Percentiles rank a stretch among this genome's conserved stretches.
Conservation (phyloP, 371 early-diverging fungal species). For the Mortierella sp. region DNA sequence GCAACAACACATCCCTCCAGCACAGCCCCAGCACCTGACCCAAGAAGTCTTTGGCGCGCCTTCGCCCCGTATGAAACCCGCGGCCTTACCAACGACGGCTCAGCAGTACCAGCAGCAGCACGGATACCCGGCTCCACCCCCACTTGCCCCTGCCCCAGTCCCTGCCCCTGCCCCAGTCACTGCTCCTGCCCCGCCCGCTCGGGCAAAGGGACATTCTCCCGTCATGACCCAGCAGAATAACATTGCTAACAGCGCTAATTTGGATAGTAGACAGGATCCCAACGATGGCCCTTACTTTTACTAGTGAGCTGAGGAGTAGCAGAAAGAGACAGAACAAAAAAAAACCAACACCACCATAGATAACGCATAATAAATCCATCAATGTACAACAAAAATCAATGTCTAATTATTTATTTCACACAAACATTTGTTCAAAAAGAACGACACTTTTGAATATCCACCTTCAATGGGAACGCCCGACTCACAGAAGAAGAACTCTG, state of each 20-base stretch:
- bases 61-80: constrained; percentile 41
- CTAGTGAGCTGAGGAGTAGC: not conserved
- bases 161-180: too few species aligned
- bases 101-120: constrained; percentile 2
- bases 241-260: not conserved
- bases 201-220: not conserved
- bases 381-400: constrained; percentile 4
- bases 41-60: constrained; percentile 50
- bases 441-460: constrained; percentile 17
- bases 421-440: constrained; percentile 2
- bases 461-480: constrained; percentile 12
- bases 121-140: not conserved
- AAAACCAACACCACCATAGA: not conserved
- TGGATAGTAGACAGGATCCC: not conserved
- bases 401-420: not conserved
- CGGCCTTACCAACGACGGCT: not conserved
- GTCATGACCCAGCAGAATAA: too few species aligned
- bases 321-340: not conserved
- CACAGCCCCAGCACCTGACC: constrained; percentile 26
- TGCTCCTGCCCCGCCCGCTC: not conserved
- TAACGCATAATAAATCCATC: not conserved
- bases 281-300: not conserved
- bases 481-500: too few species aligned
- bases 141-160: not conserved
- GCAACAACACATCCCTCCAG: constrained; percentile 35